Percentiles rank a stretch among this genome's conserved stretches.
These are phyloP conservation scores for Sclerotinia nivalis DNA, from an alignment of 2,329 filamentous ascomycete species.

Conservation along the genomic window DNA sequence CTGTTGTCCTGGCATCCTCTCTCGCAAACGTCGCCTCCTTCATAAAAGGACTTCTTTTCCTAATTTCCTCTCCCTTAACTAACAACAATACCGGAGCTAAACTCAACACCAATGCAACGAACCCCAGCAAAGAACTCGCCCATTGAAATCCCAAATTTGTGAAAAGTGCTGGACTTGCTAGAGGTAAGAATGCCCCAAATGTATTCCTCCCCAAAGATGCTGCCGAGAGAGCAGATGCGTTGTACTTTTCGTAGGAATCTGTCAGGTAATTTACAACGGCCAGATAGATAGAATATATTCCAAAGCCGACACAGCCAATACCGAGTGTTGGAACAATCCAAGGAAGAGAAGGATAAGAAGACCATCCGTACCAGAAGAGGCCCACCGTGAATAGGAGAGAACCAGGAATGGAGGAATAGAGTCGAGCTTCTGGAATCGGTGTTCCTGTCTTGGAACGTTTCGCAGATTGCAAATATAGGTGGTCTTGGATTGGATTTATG, in stretches of 20 bases:
- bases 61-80: constrained; percentile 45
- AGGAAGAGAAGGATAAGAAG: constrained; percentile 24
- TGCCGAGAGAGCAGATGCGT: constrained; percentile 10
- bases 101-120: constrained; percentile 9
- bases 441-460: constrained; percentile 22
- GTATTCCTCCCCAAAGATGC: constrained; percentile 2
- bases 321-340: constrained; percentile 17
- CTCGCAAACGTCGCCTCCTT: constrained; percentile 29
- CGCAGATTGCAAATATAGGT: constrained; percentile 20
- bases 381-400: constrained; percentile 73
- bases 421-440: constrained; percentile 63
- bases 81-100: constrained; percentile 44
- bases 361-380: constrained; percentile 67
- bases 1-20: background rate
- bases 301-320: constrained; percentile 2
- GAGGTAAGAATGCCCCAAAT: constrained; percentile 14
- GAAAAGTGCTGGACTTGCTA: constrained; percentile 5
- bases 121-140: constrained; percentile 14
- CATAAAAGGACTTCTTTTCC: constrained; percentile 45
- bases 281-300: constrained; percentile 11
- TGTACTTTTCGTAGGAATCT: constrained; percentile 18
- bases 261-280: constrained; percentile 14
- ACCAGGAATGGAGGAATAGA: constrained; percentile 78
- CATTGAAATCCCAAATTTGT: constrained; percentile 17
- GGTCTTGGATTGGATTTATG: constrained; percentile 25